These are phyloP conservation scores for Solioccasus polychromus DNA, from an alignment of 768 basidiomycete genomes.

Conservation along the genomic window DNA sequence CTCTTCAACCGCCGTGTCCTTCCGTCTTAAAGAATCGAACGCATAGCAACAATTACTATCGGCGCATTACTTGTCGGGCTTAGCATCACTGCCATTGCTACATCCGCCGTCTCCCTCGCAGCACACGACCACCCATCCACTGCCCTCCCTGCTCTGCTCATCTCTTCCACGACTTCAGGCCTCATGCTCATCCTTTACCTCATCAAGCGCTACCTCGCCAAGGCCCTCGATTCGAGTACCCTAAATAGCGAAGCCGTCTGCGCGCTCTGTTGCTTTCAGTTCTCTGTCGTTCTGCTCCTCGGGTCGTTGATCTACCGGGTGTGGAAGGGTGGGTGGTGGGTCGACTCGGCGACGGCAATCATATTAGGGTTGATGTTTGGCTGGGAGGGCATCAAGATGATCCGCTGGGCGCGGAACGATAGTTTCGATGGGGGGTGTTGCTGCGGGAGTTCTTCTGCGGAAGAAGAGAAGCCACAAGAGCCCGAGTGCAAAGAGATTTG, in stretches of 20 bases:
- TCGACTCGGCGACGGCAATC: slow-evolving; percentile 43
- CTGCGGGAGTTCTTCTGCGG: not conserved
- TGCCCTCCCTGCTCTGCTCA: slow-evolving; percentile 41
- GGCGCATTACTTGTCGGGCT: slow-evolving; percentile 37
- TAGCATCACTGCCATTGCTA: slow-evolving; percentile 35
- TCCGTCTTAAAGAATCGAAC: slow-evolving; percentile 33
- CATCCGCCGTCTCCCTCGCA: slow-evolving; percentile 35
- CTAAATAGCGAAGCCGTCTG: slow-evolving; percentile 46
- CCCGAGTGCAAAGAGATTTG: not conserved
- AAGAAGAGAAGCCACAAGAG: slow-evolving; percentile 1
- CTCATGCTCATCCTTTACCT: slow-evolving; percentile 43
- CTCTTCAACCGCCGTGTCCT: not conserved
- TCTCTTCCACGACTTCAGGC: slow-evolving; percentile 39
- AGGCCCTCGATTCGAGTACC: slow-evolving; percentile 41
- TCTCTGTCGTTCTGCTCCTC: slow-evolving; percentile 41
- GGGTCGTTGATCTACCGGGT: slow-evolving; percentile 39
- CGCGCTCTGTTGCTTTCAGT: slow-evolving; percentile 41
- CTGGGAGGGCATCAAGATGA: slow-evolving; percentile 45
- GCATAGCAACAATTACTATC: slow-evolving; percentile 34
- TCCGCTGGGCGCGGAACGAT: slow-evolving; percentile 35
- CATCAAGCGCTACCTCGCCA: slow-evolving; percentile 44
- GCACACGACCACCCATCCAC: slow-evolving; percentile 36
- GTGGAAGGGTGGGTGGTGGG: slow-evolving; percentile 50
- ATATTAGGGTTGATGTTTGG: slow-evolving; percentile 40
- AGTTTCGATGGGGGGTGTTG: slow-evolving; percentile 41